Evolutionary conservation across 768 basidiomycete species (phyloP).

Genomic region (Lepiota subincarnata): DNA sequence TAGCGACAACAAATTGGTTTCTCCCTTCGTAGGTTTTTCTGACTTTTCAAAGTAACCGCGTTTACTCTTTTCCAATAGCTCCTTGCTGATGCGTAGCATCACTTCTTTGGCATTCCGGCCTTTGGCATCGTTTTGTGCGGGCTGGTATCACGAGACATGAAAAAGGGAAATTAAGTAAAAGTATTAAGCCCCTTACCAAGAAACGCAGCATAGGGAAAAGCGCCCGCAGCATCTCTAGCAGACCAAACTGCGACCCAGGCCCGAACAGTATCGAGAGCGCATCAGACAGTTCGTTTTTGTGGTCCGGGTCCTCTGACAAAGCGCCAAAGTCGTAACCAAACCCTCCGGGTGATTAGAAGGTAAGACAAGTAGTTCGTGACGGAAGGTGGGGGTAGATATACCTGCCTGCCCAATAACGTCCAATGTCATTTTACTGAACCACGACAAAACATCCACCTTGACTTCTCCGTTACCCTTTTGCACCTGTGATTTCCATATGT

Average conservation of each 20-base stretch:
- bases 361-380: slow-evolving; percentile 24
- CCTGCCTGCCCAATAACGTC: slow-evolving; percentile 76
- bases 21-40: slow-evolving; percentile 19
- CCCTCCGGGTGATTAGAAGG: slow-evolving; percentile 12
- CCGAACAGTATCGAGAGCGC: slow-evolving; percentile 46
- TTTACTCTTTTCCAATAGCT: slow-evolving; percentile 48
- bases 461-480: slow-evolving; percentile 19
- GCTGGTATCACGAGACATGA: slow-evolving; percentile 17
- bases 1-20: slow-evolving; percentile 52
- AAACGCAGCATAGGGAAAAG: slow-evolving; percentile 31
- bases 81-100: slow-evolving; percentile 42
- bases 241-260: slow-evolving; percentile 30
- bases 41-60: slow-evolving; percentile 20
- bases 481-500: slow-evolving; percentile 38
- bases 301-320: slow-evolving; percentile 16
- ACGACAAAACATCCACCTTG: slow-evolving; percentile 55
- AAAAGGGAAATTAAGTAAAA: not conserved
- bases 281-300: slow-evolving; percentile 42
- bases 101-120: slow-evolving; percentile 27
- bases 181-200: slow-evolving; percentile 23
- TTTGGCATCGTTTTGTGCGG: slow-evolving; percentile 22
- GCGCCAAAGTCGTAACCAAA: slow-evolving; percentile 28
- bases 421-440: slow-evolving; percentile 63
- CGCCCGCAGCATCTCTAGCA: slow-evolving; percentile 24
- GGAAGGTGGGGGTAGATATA: slow-evolving; percentile 15